Conservation (phyloP, 352 stramenopile genomes). For the Achlya hypogyna region DNA sequence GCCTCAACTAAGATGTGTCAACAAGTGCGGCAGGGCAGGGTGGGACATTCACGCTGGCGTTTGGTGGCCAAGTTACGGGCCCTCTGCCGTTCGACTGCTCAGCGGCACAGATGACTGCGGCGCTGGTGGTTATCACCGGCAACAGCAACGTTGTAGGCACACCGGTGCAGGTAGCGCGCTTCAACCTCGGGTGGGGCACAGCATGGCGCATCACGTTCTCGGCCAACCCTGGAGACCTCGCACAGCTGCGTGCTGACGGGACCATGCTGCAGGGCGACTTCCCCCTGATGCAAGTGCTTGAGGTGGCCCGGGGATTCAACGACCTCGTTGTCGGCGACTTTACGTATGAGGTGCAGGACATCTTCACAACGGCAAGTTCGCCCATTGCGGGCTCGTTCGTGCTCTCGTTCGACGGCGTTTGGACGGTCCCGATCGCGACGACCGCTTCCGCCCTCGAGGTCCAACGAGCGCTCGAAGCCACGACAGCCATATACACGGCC, state of each 20-base stretch:
- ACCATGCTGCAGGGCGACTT: constrained; percentile 83
- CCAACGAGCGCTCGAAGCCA: constrained; percentile 61
- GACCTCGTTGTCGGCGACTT: constrained; percentile 89
- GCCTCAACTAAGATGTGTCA: constrained; percentile 15
- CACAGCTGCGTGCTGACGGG: constrained; percentile 70
- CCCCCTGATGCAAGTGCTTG: constrained; percentile 64
- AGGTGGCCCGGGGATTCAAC: constrained; percentile 63
- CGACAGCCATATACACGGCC: constrained; percentile 79
- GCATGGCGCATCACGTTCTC: constrained; percentile 90
- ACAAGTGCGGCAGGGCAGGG: constrained; percentile 24
- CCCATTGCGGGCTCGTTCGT: constrained; percentile 72
- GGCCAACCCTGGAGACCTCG: constrained; percentile 81
- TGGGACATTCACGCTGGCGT: constrained; percentile 89
- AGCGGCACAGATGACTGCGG: constrained; percentile 54
- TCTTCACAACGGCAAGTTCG: constrained; percentile 55
- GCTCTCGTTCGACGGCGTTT: constrained; percentile 85
- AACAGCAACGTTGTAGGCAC: constrained; percentile 60
- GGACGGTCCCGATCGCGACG: constrained; percentile 58
- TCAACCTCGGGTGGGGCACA: constrained; percentile 70
- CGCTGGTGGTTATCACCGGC: constrained; percentile 69
- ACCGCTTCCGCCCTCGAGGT: constrained; percentile 76
- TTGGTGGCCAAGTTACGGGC: constrained; percentile 71
- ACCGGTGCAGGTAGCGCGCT: constrained; percentile 64
- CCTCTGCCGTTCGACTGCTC: constrained; percentile 63
- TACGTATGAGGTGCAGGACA: constrained; percentile 90